Conservation (phyloP, 2,329 filamentous ascomycete species). For the Cytospora schulzeri region DNA sequence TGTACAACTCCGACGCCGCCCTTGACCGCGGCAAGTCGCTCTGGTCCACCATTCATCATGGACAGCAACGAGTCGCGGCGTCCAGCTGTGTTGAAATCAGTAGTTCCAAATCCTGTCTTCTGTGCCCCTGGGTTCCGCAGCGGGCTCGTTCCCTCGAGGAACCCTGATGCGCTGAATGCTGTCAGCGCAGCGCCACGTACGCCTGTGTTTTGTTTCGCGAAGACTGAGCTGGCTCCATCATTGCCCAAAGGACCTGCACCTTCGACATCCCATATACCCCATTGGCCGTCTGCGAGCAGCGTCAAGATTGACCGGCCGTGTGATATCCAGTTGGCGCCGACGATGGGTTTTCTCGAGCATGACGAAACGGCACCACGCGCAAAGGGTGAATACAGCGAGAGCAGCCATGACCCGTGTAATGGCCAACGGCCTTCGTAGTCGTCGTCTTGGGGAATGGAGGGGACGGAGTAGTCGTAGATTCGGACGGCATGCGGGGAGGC, state of each 20-base stretch:
- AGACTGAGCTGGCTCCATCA: constrained; percentile 43
- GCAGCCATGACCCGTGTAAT: constrained; percentile 63
- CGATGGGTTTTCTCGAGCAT: constrained; percentile 56
- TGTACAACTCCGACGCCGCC: constrained; percentile 56
- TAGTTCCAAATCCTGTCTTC: constrained; percentile 33
- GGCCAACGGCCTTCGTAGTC: constrained; percentile 54
- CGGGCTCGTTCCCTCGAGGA: constrained; percentile 61
- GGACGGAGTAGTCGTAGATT: constrained; percentile 62
- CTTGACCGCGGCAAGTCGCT: constrained; percentile 53
- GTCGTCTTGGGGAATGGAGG: constrained; percentile 56
- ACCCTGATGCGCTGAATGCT: constrained; percentile 59
- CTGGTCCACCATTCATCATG: constrained; percentile 48
- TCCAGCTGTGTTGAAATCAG: constrained; percentile 28
- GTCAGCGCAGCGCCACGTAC: constrained; percentile 61
- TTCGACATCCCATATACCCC: constrained; percentile 70
- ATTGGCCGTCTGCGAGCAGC: constrained; percentile 64
- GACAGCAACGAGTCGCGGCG: constrained; percentile 32
- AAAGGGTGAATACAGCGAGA: constrained; percentile 63
- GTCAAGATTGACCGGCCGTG: constrained; percentile 61
- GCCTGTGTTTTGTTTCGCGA: constrained; percentile 54
- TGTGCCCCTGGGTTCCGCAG: constrained; percentile 49
- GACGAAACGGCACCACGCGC: constrained; percentile 47
- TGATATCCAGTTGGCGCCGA: constrained; percentile 64
- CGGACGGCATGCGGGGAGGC: constrained; percentile 58
- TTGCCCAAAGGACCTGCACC: constrained; percentile 50